These are phyloP conservation scores for Dothistroma septosporum DNA, from an alignment of 2,329 filamentous ascomycete species.

Conservation along the genomic window DNA sequence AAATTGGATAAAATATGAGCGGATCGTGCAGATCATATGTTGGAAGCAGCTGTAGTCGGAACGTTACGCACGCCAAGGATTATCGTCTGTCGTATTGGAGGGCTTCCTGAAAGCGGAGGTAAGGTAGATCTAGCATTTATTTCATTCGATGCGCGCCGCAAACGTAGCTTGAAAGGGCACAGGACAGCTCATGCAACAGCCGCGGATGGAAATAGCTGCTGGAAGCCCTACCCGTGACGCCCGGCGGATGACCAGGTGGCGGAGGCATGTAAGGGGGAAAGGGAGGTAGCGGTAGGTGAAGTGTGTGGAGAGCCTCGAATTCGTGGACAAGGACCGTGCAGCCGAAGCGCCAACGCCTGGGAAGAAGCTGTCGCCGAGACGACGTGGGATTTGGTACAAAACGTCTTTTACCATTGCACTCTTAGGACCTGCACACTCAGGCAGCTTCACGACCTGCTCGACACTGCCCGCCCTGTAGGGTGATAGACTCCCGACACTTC, in stretches of 20 bases:
- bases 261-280: not conserved
- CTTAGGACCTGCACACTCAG: not conserved
- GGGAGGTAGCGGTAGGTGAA: not conserved
- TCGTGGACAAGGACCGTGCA: not conserved
- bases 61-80: not conserved
- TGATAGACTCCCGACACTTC: not conserved
- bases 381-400: not conserved
- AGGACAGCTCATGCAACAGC: not conserved
- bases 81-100: not conserved
- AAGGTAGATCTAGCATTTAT: no score
- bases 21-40: not conserved
- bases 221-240: not conserved
- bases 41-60: not conserved
- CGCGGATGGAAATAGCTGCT: not conserved
- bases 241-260: not conserved
- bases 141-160: not conserved
- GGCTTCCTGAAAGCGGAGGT: not conserved
- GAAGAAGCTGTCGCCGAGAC: not conserved
- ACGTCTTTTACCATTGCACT: not conserved
- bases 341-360: not conserved
- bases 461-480: not conserved
- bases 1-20: not conserved
- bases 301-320: not conserved
- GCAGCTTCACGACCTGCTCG: not conserved
- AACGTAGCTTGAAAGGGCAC: not conserved